Base-by-base conservation (phyloP, 352 stramenopile species). In the Pythium graminicola region DNA sequence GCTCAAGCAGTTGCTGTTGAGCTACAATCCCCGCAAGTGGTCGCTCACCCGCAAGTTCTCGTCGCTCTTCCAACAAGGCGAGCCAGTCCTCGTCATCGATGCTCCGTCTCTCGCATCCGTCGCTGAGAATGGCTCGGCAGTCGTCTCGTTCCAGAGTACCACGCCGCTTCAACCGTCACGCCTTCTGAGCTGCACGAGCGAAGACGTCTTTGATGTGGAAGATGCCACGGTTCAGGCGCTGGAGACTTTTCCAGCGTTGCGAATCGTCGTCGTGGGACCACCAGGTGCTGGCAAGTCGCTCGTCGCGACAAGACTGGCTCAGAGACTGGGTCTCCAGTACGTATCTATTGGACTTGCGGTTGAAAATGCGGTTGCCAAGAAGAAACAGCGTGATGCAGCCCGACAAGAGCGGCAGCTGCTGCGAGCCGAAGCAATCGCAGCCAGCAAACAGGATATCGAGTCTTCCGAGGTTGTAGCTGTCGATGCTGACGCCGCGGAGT, bases 11-110 rank as follows among this genome's bases (percentile, higher is more conserved):
- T 60, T 89, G 10, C 54, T 89, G 44, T 50, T 89, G 22, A 62
- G 62, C 63, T 86, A 85, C 58, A 89, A 85, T 56, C 76, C 78
- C 28, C 70, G 76, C 19, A 89, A 89, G 61, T 77, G 85, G 19
- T 67, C 73, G 24, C 72, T 89, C 40, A 80, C 75, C 10, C 73
- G 78, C 43, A 70, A 73, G 29, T 86, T 89, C 53, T 71, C 77
- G 9, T 51, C 68, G 35, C 65, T 76, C 20, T 67, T 76, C 29
- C 11, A 7, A 6, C 14, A 6, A 17, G 32, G 14, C 22, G 16
- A 14, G 5, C 23, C 45, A 22, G 10, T 31, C 6, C 10, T 48
- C 4, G 14, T 13, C 20, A 8, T 24, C 16, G 39, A 45, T 24
- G 19, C 16, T 8, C 36, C 36, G 7, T 9, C 36, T 11, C 10